These are phyloP conservation scores for Kwoniella sp. DNA, from an alignment of 768 basidiomycete genomes.

Conservation along the genomic window DNA sequence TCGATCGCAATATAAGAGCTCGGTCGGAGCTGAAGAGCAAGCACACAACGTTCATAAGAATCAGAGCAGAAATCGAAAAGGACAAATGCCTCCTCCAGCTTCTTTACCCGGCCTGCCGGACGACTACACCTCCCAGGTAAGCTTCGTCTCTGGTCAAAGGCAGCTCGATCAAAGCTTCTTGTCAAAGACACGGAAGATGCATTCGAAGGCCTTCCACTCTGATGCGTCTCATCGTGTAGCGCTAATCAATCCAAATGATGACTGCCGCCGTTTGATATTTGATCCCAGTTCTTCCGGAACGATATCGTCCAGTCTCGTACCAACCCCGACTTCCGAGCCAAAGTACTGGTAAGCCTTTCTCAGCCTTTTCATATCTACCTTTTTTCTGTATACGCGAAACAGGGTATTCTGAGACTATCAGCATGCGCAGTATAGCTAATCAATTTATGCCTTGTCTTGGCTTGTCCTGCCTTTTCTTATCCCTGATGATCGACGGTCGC, in stretches of 20 bases:
- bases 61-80: too few relatives aligned
- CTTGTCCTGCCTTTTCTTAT: too few relatives aligned
- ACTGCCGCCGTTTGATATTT: background rate
- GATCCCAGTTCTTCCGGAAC: constrained; percentile 66
- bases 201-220: background rate
- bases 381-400: too few relatives aligned
- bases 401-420: too few relatives aligned
- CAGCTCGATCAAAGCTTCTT: background rate
- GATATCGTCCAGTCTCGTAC: constrained; percentile 63
- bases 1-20: too few relatives aligned
- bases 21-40: too few relatives aligned
- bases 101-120: constrained; percentile 38
- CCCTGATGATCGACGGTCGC: too few relatives aligned
- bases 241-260: background rate
- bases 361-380: too few relatives aligned
- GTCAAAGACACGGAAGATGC: background rate
- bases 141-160: background rate
- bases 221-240: background rate
- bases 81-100: constrained; percentile 26
- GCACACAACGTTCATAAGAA: too few relatives aligned
- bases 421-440: too few relatives aligned
- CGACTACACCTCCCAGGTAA: constrained; percentile 40
- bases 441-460: too few relatives aligned
- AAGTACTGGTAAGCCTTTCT: constrained; percentile 69
- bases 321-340: constrained; percentile 60